These are phyloP conservation scores for Hypsizygus ulmarius DNA, from an alignment of 1,284 basidiomycete genomes.

Conservation along the genomic window DNA sequence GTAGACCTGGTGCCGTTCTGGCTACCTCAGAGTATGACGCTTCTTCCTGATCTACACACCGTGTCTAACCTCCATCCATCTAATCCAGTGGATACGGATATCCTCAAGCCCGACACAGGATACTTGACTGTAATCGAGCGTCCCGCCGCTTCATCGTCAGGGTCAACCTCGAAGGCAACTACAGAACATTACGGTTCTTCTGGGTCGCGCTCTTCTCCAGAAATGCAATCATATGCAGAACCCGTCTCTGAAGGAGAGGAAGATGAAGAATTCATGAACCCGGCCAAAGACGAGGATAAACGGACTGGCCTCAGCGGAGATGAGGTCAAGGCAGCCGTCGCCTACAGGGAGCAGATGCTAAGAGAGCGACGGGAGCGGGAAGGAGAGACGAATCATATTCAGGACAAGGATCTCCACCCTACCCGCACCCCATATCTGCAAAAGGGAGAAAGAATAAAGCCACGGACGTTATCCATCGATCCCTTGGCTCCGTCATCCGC, in stretches of 20 bases:
- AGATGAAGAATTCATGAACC: constrained; percentile 76
- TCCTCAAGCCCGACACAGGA: constrained; percentile 83
- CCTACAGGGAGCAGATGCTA: constrained; percentile 77
- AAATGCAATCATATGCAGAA: constrained; percentile 60
- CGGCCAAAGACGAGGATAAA: constrained; percentile 76
- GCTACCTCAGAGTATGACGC: constrained; percentile 86
- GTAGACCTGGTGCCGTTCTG: constrained; percentile 99
- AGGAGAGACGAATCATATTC: constrained; percentile 17
- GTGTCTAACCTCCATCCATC: constrained; percentile 3
- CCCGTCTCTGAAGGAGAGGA: constrained; percentile 91
- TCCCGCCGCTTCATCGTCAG: constrained; percentile 45
- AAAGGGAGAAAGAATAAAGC: constrained; percentile 26
- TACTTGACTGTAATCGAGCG: constrained; percentile 80
- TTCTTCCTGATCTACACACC: background rate
- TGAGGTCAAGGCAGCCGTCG: constrained; percentile 76
- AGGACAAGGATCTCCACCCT: constrained; percentile 11
- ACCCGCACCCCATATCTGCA: constrained; percentile 7
- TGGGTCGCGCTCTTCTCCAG: constrained; percentile 43
- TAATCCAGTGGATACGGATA: constrained; percentile 83
- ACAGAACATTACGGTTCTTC: constrained; percentile 42
- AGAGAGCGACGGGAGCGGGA: constrained; percentile 46
- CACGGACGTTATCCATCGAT: constrained; percentile 68
- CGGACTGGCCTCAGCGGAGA: constrained; percentile 72
- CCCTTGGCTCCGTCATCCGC: constrained; percentile 79
- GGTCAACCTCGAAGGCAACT: constrained; percentile 43